A percentile compares a stretch with the other conserved stretches of the same genome.
These are phyloP conservation scores for Cadophora malorum DNA, from an alignment of 2,329 filamentous ascomycete species.

Conservation along the genomic window DNA sequence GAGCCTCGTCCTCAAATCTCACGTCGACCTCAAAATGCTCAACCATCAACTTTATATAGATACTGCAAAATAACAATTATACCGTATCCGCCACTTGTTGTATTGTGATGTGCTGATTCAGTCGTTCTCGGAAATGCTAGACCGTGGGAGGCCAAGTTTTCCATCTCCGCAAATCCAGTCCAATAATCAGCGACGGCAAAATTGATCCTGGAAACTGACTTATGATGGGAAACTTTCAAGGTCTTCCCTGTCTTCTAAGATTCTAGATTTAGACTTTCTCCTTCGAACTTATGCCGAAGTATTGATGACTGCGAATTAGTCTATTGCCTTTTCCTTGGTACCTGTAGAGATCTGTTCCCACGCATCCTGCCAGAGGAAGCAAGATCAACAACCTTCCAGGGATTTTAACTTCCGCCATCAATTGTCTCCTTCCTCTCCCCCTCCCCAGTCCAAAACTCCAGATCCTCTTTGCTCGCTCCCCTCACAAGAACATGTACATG, in stretches of 20 bases:
- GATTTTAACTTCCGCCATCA: slow-evolving; percentile 37
- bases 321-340: too few relatives aligned
- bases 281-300: too few relatives aligned
- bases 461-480: slow-evolving; percentile 56
- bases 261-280: background rate
- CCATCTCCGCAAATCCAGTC: background rate
- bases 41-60: background rate
- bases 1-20: background rate
- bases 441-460: slow-evolving; percentile 58
- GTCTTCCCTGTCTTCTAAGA: background rate
- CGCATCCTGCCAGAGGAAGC: background rate
- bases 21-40: background rate
- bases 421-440: background rate
- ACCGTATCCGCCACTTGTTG: background rate
- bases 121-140: background rate
- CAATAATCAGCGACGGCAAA: background rate
- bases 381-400: background rate
- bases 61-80: background rate
- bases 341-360: too few relatives aligned
- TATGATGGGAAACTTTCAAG: background rate
- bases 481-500: slow-evolving; percentile 82
- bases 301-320: too few relatives aligned
- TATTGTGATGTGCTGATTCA: background rate
- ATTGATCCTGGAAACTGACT: background rate
- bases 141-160: background rate